Percentiles rank a stretch among this genome's conserved stretches.
These are phyloP conservation scores for Phyllosticta citrichinensis DNA, from an alignment of 2,329 filamentous ascomycete genomes.

Conservation along the genomic window DNA sequence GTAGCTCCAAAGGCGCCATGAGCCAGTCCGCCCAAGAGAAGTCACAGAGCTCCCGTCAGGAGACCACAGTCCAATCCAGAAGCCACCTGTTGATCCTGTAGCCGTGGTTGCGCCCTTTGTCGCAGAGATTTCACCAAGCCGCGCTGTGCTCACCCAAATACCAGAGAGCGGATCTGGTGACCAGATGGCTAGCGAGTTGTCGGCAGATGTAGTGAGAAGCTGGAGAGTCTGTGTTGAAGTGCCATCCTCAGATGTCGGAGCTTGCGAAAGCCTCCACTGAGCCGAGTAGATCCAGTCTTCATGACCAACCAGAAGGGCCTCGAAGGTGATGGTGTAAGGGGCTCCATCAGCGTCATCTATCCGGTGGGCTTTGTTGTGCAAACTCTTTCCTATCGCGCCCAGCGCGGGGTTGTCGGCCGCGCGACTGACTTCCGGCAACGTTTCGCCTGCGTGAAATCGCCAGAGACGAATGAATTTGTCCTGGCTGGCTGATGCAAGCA, in stretches of 20 bases:
- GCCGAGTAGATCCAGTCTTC: constrained; percentile 98
- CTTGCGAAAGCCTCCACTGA: constrained; percentile 49
- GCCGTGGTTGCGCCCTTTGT: constrained; percentile 95
- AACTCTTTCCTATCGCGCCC: constrained; percentile 56
- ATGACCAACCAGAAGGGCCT: constrained; percentile 85
- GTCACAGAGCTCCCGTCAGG: constrained; percentile 65
- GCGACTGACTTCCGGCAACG: constrained; percentile 48
- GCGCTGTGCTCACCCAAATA: constrained; percentile 78
- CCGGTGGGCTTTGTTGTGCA: constrained; percentile 82
- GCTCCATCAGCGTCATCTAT: constrained; percentile 48
- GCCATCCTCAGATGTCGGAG: not conserved
- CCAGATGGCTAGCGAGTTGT: constrained; percentile 93
- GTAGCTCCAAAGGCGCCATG: constrained; percentile 78
- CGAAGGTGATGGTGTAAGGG: constrained; percentile 78
- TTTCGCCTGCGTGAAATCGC: constrained; percentile 66
- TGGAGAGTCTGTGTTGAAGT: constrained; percentile 41
- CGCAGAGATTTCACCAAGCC: constrained; percentile 85
- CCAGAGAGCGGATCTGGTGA: constrained; percentile 73
- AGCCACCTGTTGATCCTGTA: constrained; percentile 89
- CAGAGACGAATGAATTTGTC: constrained; percentile 95
- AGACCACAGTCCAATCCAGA: constrained; percentile 93
- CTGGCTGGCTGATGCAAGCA: constrained; percentile 89
- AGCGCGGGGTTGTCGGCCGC: constrained; percentile 46
- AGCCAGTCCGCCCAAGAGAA: constrained; percentile 81
- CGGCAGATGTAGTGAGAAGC: constrained; percentile 81